These are phyloP conservation scores for Hygrocybe punicea DNA, from an alignment of 768 basidiomycete species.

Conservation along the genomic window DNA sequence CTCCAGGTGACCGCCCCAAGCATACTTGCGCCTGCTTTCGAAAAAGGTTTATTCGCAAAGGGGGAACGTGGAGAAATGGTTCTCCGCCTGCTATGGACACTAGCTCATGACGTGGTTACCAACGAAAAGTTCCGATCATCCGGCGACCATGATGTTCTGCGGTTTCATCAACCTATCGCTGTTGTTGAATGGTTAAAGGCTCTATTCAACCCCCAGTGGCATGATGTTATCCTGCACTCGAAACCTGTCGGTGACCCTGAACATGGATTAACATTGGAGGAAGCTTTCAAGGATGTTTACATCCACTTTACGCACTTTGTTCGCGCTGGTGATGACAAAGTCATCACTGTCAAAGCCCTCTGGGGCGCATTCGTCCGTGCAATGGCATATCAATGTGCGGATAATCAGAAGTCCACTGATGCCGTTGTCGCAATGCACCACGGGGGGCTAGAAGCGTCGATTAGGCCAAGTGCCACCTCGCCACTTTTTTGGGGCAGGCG, in stretches of 20 bases:
- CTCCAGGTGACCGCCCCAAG: background rate
- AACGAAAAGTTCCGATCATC: background rate
- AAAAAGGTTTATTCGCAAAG: conserved; percentile 10
- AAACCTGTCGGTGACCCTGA: background rate
- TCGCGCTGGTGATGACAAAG: background rate
- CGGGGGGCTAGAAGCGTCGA: too few relatives aligned
- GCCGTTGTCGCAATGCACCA: background rate
- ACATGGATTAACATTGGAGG: background rate
- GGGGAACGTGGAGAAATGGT: conserved; percentile 21
- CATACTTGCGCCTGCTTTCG: conserved; percentile 1
- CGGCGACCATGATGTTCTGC: background rate
- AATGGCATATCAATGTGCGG: background rate
- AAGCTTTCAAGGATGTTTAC: background rate
- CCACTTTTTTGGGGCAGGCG: too few relatives aligned
- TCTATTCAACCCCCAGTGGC: background rate
- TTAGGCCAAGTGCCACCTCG: too few relatives aligned
- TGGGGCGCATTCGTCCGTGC: background rate
- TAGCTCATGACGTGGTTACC: conserved; percentile 16
- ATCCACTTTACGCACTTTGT: background rate
- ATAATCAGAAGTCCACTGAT: background rate
- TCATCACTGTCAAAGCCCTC: background rate
- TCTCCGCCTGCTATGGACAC: conserved; percentile 19
- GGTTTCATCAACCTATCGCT: background rate
- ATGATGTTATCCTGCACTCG: background rate
- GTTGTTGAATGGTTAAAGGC: background rate